Conservation (phyloP, 208 protist genomes). For the Balamuthia mandrillaris region DNA sequence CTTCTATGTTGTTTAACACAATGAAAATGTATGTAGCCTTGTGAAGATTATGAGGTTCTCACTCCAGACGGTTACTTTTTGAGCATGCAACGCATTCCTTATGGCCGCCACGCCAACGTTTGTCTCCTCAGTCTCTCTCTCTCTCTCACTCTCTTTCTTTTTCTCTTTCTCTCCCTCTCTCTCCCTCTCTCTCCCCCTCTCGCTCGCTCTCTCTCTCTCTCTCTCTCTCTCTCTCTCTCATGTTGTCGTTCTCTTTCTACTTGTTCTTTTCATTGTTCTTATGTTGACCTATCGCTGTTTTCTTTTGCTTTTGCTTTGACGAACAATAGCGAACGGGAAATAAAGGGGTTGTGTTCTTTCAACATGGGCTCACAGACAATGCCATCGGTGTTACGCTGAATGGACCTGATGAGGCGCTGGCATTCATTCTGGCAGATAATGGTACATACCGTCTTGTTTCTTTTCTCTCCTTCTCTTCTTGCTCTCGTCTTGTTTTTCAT, state of each 20-base stretch:
- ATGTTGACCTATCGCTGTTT: too few relatives aligned
- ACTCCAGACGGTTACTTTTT: constrained; percentile 34
- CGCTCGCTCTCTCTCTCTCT: too few relatives aligned
- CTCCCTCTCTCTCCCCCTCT: not conserved
- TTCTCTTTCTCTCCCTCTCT: not conserved
- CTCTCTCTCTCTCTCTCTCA: too few relatives aligned
- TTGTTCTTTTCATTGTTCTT: too few relatives aligned
- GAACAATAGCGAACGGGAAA: not conserved
- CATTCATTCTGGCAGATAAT: constrained; percentile 33
- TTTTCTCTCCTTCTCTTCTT: not conserved
- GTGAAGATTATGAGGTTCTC: constrained; percentile 21
- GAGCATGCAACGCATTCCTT: constrained; percentile 40
- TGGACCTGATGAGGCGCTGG: constrained; percentile 7
- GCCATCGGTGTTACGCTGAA: not conserved
- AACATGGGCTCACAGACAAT: not conserved
- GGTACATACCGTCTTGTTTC: too few relatives aligned
- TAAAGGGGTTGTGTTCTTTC: not conserved
- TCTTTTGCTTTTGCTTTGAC: too few relatives aligned
- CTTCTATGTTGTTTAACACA: not conserved
- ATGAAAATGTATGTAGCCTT: not conserved
- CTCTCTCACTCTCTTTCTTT: not conserved
- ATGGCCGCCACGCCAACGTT: not conserved
- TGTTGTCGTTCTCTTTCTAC: too few relatives aligned
- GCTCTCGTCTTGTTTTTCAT: not conserved
- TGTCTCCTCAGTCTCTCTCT: not conserved